Base-by-base conservation (phyloP, 257 asterid species). In the Forsythia viridissima region DNA sequence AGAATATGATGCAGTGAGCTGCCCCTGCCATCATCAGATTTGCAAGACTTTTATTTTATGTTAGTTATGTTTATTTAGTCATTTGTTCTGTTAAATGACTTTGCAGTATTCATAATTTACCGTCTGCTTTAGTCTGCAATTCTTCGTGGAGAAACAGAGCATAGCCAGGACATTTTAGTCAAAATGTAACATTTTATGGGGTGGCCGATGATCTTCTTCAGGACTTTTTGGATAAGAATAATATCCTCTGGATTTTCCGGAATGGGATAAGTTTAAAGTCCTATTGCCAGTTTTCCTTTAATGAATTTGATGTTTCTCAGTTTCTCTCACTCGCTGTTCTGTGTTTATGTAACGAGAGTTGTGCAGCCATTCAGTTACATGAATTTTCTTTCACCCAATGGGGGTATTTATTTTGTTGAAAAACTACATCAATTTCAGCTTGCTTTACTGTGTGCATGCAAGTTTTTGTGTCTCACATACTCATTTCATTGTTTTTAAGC, bases 401-500 rank as follows among this genome's bases (percentile, higher is more conserved):
- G 3, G 11, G 24, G 2, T 8, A 46, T 30, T 36, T 43, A 4
- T 63, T 0, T 24, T 63, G 6, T 30, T 16, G 34, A 24, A 63
- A 63, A 63, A 24, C 6, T 21, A 55, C 2, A 38, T 63, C 38
- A 0, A 13, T 63, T 63, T 3, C 70, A 24, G 18, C 70, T 0
- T n/a, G 2, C 12, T 63, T 63, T 24, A 8, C 18, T 9, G 6
- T 3, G 61, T 70, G 72, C 66, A 30, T 75, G 44, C 52, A 21
- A 66, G 43, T 40, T 24, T 40, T 46, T 21, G 73, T 15, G 59
- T 73, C 37, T 48, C 42, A 44, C 41, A 46, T 52, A 11, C 38
- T 55, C 59, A 9, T 70, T 3, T 57, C 51, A 65, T 79, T 55
- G 72, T 85, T 61, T 20, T 20, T 74, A 71, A 55, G 34, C 34